Evolutionary conservation across 2,329 filamentous ascomycete genomes (phyloP).

Genomic region (Dichotomopilus funicola): DNA sequence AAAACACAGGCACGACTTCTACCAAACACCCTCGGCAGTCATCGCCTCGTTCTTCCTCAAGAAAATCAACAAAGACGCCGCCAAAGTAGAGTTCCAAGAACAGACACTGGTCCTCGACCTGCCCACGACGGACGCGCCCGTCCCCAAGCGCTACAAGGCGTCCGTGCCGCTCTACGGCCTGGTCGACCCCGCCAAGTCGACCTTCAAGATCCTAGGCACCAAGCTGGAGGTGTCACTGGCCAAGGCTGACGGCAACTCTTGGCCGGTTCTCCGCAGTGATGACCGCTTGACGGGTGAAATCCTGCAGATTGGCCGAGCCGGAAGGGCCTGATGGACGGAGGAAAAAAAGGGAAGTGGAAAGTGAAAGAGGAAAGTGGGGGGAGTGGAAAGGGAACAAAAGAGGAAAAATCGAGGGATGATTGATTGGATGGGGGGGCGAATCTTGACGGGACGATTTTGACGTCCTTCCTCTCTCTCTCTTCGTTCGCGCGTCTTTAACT

Average conservation of each 20-base stretch:
- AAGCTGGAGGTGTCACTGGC: conserved; percentile 76
- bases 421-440: no score
- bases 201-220: conserved; percentile 76
- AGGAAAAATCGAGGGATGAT: no score
- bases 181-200: conserved; percentile 69
- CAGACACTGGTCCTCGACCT: conserved; percentile 69
- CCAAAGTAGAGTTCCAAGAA: conserved; percentile 62
- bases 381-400: no score
- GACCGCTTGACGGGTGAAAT: conserved; percentile 67
- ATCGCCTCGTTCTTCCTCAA: conserved; percentile 93
- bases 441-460: not conserved
- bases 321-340: conserved; percentile 29
- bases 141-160: conserved; percentile 69
- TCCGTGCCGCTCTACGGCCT: conserved; percentile 67
- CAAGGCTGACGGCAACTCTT: conserved; percentile 68
- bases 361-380: conserved; percentile 1
- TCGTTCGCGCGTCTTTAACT: no score
- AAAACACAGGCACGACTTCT: conserved; percentile 83
- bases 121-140: conserved; percentile 66
- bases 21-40: conserved; percentile 79
- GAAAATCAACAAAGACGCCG: conserved; percentile 82
- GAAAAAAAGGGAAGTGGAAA: not conserved
- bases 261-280: conserved; percentile 78
- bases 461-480: not conserved
- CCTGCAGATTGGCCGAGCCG: conserved; percentile 80